Evolutionary conservation across 345 rosid genomes (phyloP).

Genomic region (Populus davidiana): DNA sequence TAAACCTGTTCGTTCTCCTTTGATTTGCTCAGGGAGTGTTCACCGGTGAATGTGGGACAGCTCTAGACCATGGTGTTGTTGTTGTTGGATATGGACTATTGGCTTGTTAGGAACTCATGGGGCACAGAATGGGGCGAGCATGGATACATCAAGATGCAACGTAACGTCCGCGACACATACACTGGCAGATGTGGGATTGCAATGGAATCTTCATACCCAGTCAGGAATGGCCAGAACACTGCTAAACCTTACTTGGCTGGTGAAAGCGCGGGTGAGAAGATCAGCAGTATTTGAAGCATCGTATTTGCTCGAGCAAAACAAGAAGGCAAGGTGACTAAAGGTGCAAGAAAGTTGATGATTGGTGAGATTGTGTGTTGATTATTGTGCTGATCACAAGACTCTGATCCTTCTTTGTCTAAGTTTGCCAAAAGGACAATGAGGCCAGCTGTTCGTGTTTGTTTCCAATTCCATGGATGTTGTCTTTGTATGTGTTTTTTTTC

Average conservation of each 20-base stretch:
- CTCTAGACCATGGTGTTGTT: constrained; percentile 25
- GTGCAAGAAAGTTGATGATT: background rate
- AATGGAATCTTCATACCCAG: constrained; percentile 27
- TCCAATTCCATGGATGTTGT: constrained; percentile 15
- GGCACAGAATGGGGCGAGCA: constrained; percentile 21
- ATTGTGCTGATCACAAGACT: background rate
- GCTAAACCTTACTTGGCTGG: background rate
- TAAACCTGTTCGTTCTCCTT: background rate
- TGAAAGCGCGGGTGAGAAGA: background rate
- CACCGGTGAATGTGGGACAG: constrained; percentile 26
- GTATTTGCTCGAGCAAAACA: background rate
- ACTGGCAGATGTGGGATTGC: constrained; percentile 31
- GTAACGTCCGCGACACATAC: constrained; percentile 7
- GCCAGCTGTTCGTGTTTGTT: background rate
- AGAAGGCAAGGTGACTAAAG: background rate
- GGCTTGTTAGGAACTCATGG: constrained; percentile 32
- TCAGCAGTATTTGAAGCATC: constrained; percentile 45
- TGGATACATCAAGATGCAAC: constrained; percentile 26
- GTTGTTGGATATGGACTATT: constrained; percentile 27
- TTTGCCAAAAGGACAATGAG: background rate
- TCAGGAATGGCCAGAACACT: constrained; percentile 9
- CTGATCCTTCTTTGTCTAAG: constrained; percentile 1
- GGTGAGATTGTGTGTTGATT: background rate
- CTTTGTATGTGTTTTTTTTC: constrained; percentile 15
- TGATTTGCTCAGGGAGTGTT: constrained; percentile 20